Conservation (phyloP, 176 grass and related monocot species). For the Elaeis guineensis region DNA sequence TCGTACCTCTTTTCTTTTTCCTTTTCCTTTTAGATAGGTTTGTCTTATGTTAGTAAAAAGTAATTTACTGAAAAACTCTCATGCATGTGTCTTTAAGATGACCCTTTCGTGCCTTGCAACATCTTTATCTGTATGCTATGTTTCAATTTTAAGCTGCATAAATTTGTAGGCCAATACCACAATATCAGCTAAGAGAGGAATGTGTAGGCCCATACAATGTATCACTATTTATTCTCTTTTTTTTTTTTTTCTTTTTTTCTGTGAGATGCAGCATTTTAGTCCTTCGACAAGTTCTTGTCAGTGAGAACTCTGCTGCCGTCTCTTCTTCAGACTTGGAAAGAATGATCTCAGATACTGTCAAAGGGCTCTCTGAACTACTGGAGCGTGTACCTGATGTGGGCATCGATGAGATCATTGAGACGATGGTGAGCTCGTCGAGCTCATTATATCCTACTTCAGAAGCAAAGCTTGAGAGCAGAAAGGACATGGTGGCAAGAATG, state of each 20-base stretch:
- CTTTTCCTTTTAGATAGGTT: neutral
- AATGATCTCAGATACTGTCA: slow-evolving; percentile 30
- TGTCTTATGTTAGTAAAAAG: too few species aligned
- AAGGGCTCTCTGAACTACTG: slow-evolving; percentile 39
- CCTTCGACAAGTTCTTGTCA: slow-evolving; percentile 66
- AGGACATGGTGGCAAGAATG: slow-evolving; percentile 55
- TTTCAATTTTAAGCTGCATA: too few species aligned
- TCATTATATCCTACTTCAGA: slow-evolving; percentile 21
- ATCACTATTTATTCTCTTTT: neutral
- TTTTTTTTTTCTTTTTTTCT: neutral
- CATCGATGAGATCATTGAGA: slow-evolving; percentile 55
- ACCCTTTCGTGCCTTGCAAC: too few species aligned
- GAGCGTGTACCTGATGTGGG: slow-evolving; percentile 41
- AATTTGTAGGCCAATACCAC: too few species aligned
- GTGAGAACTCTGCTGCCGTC: slow-evolving; percentile 34
- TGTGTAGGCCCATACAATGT: too few species aligned
- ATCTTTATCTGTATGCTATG: too few species aligned
- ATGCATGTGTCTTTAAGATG: too few species aligned
- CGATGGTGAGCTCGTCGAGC: slow-evolving; percentile 31
- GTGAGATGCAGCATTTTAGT: slow-evolving; percentile 56
- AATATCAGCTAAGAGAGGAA: too few species aligned
- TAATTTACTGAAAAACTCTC: too few species aligned
- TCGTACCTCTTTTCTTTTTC: neutral
- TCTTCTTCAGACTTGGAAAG: slow-evolving; percentile 31
- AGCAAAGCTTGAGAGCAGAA: slow-evolving; percentile 36